Conservation (phyloP, 345 rosid species). For the Eucalyptus regnans region DNA sequence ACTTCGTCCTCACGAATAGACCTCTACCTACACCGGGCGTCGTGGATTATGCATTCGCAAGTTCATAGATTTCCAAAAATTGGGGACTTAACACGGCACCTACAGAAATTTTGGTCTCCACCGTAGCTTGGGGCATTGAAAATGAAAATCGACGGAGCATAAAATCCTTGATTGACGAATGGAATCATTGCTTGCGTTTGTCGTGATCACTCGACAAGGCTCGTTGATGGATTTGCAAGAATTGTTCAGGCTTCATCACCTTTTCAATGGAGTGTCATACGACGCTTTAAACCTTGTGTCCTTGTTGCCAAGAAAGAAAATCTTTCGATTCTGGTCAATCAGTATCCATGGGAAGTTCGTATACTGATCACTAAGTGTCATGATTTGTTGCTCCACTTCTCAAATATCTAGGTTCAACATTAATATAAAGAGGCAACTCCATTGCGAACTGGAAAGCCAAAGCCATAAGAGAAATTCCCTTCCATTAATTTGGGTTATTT, state of each 20-base stretch:
- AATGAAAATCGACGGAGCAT: not conserved
- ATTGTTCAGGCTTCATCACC: not conserved
- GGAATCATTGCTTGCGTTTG: not conserved
- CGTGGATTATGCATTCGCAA: not conserved
- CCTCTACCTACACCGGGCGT: not conserved
- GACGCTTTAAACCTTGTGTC: not conserved
- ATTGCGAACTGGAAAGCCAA: not conserved
- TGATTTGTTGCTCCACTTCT: too few relatives aligned
- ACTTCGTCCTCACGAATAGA: not conserved
- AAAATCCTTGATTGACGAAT: accelerated
- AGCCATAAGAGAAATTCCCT: not conserved
- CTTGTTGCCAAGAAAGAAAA: not conserved
- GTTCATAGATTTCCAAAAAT: not conserved
- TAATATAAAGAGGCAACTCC: not conserved
- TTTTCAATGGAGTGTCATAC: not conserved
- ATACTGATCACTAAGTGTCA: too few relatives aligned
- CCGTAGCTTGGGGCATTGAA: accelerated
- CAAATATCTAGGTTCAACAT: too few relatives aligned
- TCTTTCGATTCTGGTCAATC: not conserved
- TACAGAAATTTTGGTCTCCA: not conserved
- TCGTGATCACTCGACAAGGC: not conserved
- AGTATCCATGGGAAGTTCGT: too few relatives aligned
- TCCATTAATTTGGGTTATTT: too few relatives aligned
- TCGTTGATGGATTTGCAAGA: not conserved
- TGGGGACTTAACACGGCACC: not conserved